These are phyloP conservation scores for Thielaviopsis punctulata DNA, from an alignment of 2,329 filamentous ascomycete species.

Conservation along the genomic window DNA sequence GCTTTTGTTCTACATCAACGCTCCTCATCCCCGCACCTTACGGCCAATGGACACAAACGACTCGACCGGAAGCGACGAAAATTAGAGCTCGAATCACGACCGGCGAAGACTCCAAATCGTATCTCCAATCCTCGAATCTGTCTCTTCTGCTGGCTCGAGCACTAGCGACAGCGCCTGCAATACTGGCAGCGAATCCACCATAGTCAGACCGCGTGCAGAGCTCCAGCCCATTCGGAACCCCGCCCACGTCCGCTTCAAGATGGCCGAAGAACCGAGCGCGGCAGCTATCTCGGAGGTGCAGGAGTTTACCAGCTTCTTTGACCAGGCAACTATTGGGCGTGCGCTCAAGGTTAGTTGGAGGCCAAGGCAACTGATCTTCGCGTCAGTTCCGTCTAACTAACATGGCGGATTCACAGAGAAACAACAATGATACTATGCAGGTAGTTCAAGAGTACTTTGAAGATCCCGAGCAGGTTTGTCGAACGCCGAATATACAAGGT, in stretches of 20 bases:
- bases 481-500: background rate
- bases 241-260: background rate
- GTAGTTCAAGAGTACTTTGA: constrained; percentile 11
- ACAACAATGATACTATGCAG: constrained; percentile 7
- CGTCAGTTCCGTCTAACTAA: no score
- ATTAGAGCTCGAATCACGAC: background rate
- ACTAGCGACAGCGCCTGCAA: background rate
- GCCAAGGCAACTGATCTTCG: no score
- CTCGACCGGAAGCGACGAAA: background rate
- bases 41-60: background rate
- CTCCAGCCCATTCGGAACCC: background rate
- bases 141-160: background rate
- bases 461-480: background rate
- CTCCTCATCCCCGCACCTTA: background rate
- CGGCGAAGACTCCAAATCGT: background rate
- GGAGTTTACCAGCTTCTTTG: constrained; percentile 7
- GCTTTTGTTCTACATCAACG: no score
- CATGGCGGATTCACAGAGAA: background rate
- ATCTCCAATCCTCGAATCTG: background rate
- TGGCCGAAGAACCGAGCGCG: background rate
- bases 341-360: constrained; percentile 7
- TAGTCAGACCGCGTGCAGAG: no score
- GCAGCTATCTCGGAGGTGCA: constrained; percentile 5
- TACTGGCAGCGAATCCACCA: background rate
- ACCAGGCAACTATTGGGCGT: constrained; percentile 1